phyloP scores from a whole-genome alignment of 768 basidiomycete species.

The Suillus discolor region DNA sequence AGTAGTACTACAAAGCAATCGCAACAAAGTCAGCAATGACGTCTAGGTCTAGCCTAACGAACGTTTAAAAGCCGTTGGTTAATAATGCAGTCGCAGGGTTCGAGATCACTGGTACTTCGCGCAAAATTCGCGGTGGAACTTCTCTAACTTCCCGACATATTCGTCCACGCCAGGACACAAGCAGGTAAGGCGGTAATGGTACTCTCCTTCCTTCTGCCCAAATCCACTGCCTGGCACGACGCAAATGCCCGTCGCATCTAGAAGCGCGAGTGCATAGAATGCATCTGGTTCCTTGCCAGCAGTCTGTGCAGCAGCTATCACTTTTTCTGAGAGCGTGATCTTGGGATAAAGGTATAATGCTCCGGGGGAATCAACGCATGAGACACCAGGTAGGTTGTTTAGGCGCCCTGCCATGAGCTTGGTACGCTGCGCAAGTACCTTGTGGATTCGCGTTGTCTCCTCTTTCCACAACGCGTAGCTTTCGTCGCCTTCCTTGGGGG shows the following conservation, averaged over 20 bases:
- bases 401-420: slow-evolving; percentile 76
- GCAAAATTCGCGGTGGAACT: slow-evolving; percentile 67
- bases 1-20: background rate
- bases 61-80: background rate
- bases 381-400: slow-evolving; percentile 82
- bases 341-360: slow-evolving; percentile 93
- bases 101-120: slow-evolving; percentile 41
- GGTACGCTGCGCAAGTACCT: slow-evolving; percentile 70
- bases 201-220: slow-evolving; percentile 88
- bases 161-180: slow-evolving; percentile 94
- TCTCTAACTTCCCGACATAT: slow-evolving; percentile 83
- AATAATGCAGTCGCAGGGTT: background rate
- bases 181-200: slow-evolving; percentile 92
- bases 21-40: background rate
- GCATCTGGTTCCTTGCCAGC: slow-evolving; percentile 84
- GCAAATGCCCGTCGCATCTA: slow-evolving; percentile 92
- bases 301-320: slow-evolving; percentile 69
- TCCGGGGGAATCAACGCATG: slow-evolving; percentile 87
- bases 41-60: background rate
- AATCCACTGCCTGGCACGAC: slow-evolving; percentile 94
- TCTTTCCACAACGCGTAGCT: slow-evolving; percentile 80
- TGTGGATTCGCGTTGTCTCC: slow-evolving; percentile 83
- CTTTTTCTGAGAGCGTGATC: slow-evolving; percentile 73
- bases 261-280: slow-evolving; percentile 81
- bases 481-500: slow-evolving; percentile 74